A percentile compares a stretch with the other conserved stretches of the same genome.
These are phyloP conservation scores for Drechslerella coelobrocha DNA, from an alignment of 2,329 filamentous ascomycete genomes.

Conservation along the genomic window DNA sequence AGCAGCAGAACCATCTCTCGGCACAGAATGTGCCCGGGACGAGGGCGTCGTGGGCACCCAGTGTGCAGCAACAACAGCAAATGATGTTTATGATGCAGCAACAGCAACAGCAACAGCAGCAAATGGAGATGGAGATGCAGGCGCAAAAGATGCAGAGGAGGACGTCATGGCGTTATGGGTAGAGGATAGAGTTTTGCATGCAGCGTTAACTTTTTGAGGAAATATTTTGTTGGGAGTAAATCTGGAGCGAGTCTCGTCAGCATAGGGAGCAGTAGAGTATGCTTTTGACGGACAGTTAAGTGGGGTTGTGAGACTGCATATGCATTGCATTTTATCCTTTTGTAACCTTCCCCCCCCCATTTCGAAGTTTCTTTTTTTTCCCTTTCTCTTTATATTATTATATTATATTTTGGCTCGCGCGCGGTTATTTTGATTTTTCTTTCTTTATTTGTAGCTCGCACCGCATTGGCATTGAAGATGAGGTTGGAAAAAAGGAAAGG, in stretches of 20 bases:
- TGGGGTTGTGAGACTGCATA: too few species aligned
- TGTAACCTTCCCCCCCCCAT: neutral
- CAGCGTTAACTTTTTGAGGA: too few species aligned
- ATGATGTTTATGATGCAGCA: slow-evolving; percentile 13
- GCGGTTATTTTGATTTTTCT: neutral
- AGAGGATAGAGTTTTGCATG: slow-evolving; percentile 1
- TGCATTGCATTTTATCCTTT: neutral
- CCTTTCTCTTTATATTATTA: slow-evolving; percentile 5
- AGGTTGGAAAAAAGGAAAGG: neutral
- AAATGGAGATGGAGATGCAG: slow-evolving; percentile 25
- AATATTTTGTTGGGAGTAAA: too few species aligned
- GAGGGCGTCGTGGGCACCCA: slow-evolving; percentile 14
- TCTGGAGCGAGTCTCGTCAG: too few species aligned
- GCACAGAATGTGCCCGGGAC: slow-evolving; percentile 1
- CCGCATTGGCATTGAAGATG: neutral
- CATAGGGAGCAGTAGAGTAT: neutral
- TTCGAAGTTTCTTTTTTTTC: slow-evolving; percentile 1
- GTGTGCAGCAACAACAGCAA: slow-evolving; percentile 19
- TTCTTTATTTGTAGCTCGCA: neutral
- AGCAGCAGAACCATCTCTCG: neutral
- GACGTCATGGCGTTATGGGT: slow-evolving; percentile 34
- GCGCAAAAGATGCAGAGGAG: slow-evolving; percentile 15
- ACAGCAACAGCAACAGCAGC: slow-evolving; percentile 44
- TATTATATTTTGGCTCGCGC: neutral
- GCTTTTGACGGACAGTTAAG: slow-evolving; percentile 15